Evolutionary conservation across 2,329 filamentous ascomycete genomes (phyloP).

Genomic region (Ceratocystis diversiconidia): DNA sequence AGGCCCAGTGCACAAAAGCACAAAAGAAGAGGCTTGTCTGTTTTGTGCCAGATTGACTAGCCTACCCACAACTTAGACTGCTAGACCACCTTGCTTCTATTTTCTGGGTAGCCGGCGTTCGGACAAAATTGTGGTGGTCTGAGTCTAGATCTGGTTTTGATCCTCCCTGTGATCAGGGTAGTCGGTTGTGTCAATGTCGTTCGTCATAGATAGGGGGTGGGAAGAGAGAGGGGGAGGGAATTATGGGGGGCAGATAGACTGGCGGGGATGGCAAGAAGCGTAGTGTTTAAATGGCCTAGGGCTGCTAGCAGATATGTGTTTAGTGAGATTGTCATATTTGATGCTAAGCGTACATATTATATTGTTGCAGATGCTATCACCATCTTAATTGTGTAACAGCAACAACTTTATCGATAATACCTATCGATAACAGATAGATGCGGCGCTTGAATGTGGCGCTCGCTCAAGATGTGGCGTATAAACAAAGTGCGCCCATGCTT

Average conservation of each 20-base stretch:
- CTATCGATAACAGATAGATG: background rate
- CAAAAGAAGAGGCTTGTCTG: background rate
- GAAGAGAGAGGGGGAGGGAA: background rate
- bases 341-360: no score
- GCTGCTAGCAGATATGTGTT: background rate
- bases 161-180: background rate
- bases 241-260: background rate
- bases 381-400: background rate
- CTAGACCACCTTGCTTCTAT: background rate
- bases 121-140: background rate
- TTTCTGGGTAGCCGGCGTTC: background rate
- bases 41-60: background rate
- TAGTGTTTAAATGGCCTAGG: no score
- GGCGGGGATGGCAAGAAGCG: no score
- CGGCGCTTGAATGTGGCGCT: background rate
- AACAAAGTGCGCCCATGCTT: background rate
- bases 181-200: background rate
- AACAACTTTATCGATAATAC: background rate
- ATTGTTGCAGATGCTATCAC: background rate
- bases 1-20: background rate
- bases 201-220: background rate
- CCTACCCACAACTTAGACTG: background rate
- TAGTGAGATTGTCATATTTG: background rate
- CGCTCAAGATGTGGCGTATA: background rate
- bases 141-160: background rate